Conservation (phyloP, 148 eudicot genomes). For the Fallopia convolvulus region DNA sequence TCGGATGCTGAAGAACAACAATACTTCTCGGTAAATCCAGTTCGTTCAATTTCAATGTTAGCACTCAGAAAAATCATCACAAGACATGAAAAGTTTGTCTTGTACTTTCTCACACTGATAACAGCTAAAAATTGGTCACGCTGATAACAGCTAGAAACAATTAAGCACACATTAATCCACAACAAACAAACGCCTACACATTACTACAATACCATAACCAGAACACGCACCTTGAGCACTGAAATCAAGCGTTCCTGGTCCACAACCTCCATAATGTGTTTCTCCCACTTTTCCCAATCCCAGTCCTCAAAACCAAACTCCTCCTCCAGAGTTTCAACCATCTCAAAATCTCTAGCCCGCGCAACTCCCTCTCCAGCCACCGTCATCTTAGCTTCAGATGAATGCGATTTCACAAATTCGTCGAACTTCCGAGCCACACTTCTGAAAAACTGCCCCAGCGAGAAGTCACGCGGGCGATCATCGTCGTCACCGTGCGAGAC, state of each 20-base stretch:
- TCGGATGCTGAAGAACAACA: too few relatives aligned
- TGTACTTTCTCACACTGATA: neutral
- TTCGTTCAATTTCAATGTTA: neutral
- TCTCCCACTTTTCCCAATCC: slow-evolving; percentile 88
- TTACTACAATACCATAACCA: too few relatives aligned
- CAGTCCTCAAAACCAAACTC: slow-evolving; percentile 48
- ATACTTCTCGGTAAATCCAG: too few relatives aligned
- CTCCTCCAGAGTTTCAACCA: slow-evolving; percentile 11
- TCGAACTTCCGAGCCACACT: slow-evolving; percentile 41
- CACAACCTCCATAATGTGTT: slow-evolving; percentile 72
- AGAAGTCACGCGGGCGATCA: slow-evolving; percentile 34
- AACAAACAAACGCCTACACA: neutral
- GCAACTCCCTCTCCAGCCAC: slow-evolving; percentile 9
- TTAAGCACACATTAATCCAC: neutral
- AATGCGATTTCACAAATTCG: slow-evolving; percentile 30
- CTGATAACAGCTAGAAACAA: neutral
- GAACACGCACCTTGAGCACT: slow-evolving; percentile 50
- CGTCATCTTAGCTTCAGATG: slow-evolving; percentile 8
- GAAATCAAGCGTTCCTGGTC: slow-evolving; percentile 63
- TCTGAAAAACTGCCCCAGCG: slow-evolving; percentile 30
- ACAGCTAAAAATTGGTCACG: neutral
- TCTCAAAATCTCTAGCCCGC: slow-evolving; percentile 17
- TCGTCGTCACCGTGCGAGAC: slow-evolving; percentile 15
- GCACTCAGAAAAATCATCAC: neutral
- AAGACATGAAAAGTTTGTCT: neutral